A percentile compares a stretch with the other conserved stretches of the same genome.
Evolutionary conservation across 805 yeast genomes (phyloP).

Genomic region (Yamadazyma sp.): DNA sequence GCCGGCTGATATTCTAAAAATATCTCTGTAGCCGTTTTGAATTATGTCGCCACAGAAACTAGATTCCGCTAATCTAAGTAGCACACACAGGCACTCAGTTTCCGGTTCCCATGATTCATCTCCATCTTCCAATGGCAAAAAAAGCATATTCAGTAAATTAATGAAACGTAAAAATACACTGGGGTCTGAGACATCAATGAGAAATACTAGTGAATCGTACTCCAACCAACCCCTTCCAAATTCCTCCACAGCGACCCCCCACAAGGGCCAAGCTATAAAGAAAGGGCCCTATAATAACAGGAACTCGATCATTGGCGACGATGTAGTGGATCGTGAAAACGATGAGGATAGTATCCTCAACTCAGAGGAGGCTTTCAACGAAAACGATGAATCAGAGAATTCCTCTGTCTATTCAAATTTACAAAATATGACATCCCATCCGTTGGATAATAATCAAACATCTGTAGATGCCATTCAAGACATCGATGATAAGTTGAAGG

Average conservation of each 20-base stretch:
- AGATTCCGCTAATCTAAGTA: constrained; percentile 1
- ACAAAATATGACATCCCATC: neutral
- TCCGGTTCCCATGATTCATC: neutral
- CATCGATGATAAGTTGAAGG: constrained; percentile 2
- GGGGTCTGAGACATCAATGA: no score
- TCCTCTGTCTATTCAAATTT: constrained; percentile 8
- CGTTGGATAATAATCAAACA: neutral
- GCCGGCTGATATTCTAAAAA: no score
- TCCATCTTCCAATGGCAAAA: constrained; percentile 1
- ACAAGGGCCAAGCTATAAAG: no score
- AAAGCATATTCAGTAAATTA: constrained; percentile 15
- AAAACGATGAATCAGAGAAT: constrained; percentile 7
- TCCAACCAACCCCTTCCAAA: neutral
- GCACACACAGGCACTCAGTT: neutral
- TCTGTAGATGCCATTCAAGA: constrained; percentile 1
- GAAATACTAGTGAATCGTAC: no score
- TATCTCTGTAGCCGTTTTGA: no score
- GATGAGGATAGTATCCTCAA: constrained; percentile 22
- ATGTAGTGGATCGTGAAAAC: constrained; percentile 17
- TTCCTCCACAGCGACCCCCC: no score
- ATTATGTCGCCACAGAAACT: constrained; percentile 5
- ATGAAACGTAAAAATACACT: constrained; percentile 10
- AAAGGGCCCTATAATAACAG: neutral
- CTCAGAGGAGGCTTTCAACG: constrained; percentile 21
- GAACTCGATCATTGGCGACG: neutral